Conservation (phyloP, 1,139 yeast species). For the Pichia kudriavzevii region DNA sequence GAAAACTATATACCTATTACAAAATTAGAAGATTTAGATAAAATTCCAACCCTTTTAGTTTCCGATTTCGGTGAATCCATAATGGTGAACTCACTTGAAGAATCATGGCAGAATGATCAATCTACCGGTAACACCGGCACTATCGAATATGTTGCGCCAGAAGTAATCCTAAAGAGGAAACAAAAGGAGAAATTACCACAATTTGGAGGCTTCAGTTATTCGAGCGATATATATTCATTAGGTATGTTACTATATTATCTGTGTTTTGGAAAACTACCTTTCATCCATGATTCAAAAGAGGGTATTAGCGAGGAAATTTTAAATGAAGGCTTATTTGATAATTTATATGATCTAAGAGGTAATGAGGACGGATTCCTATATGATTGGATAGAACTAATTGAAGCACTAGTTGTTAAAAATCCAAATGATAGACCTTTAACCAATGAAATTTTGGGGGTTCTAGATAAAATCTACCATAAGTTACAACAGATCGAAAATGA, state of each 20-base stretch:
- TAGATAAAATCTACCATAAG: constrained; percentile 20
- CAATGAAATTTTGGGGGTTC: constrained; percentile 29
- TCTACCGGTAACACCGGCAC: constrained; percentile 83
- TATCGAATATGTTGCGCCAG: constrained; percentile 81
- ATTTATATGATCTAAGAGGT: constrained; percentile 12
- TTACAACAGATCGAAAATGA: too few species aligned
- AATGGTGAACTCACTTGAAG: constrained; percentile 43
- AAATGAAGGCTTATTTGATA: constrained; percentile 17
- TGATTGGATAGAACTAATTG: constrained; percentile 33
- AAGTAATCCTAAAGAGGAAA: constrained; percentile 34
- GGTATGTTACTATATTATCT: constrained; percentile 75
- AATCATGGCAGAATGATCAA: constrained; percentile 19
- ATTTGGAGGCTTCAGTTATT: constrained; percentile 46
- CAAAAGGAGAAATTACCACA: constrained; percentile 25
- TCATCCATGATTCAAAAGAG: constrained; percentile 30
- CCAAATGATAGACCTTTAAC: constrained; percentile 40
- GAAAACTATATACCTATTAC: constrained; percentile 22
- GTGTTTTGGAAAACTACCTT: constrained; percentile 67
- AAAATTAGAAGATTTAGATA: constrained; percentile 26
- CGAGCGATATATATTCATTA: constrained; percentile 72
- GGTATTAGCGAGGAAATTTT: constrained; percentile 36
- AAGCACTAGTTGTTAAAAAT: constrained; percentile 21
- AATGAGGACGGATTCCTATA: constrained; percentile 26
- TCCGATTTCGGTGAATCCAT: constrained; percentile 91
- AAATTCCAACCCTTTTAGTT: constrained; percentile 62